Conservation (phyloP, 2,329 filamentous ascomycete genomes). For the Beauveria brongniartii region DNA sequence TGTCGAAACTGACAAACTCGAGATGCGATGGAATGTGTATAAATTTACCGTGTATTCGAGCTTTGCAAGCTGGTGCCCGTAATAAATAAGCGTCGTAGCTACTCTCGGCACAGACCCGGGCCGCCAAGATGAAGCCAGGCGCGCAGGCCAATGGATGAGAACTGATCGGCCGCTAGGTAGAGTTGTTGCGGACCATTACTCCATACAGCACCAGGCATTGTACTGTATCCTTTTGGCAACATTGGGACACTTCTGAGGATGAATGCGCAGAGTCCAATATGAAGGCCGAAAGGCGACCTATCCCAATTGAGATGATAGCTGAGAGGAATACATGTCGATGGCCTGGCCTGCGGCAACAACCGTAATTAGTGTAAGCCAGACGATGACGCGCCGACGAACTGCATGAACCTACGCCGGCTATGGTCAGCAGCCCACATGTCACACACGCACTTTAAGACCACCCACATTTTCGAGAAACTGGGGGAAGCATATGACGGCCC, state of each 20-base stretch:
- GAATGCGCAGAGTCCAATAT: neutral
- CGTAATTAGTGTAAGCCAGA: neutral
- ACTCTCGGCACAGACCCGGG: neutral
- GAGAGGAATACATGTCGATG: neutral
- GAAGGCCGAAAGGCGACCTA: no score
- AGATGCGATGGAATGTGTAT: neutral
- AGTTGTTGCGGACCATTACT: neutral
- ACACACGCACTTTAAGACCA: neutral
- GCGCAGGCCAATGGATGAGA: neutral
- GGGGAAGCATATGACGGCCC: conserved; percentile 4
- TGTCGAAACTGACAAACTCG: neutral
- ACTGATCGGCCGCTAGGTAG: neutral
- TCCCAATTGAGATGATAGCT: neutral
- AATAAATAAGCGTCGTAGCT: neutral
- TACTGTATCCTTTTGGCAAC: neutral
- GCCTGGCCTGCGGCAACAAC: neutral
- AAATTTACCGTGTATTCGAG: neutral
- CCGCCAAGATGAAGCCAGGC: neutral
- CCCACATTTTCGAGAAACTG: conserved; percentile 1
- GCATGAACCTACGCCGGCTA: neutral
- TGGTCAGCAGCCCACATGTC: conserved; percentile 10
- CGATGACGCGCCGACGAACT: conserved; percentile 6
- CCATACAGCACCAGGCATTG: neutral
- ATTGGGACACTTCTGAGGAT: neutral
- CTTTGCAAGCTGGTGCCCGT: neutral